These are phyloP conservation scores for Tetracladium marchalianum DNA, from an alignment of 495 filamentous ascomycete genomes.

Conservation along the genomic window DNA sequence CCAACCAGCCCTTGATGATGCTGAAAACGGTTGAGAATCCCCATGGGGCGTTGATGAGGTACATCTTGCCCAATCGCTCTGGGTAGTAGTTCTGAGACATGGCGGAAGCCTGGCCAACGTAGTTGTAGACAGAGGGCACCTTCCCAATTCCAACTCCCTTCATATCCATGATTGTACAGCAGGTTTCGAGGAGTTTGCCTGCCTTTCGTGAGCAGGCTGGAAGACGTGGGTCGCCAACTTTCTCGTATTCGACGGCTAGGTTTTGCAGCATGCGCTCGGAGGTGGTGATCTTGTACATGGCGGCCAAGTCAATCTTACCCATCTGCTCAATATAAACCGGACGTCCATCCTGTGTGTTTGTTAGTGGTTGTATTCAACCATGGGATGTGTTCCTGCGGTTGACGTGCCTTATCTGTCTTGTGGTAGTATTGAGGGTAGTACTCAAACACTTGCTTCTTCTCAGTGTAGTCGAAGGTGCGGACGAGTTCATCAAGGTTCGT, in stretches of 20 bases:
- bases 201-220: conserved; percentile 93
- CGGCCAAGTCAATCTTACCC: conserved; percentile 81
- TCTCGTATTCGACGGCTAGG: conserved; percentile 94
- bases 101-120: conserved; percentile 56
- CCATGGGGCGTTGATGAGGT: conserved; percentile 97
- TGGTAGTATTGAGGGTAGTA: conserved; percentile 99
- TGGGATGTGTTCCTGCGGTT: not conserved
- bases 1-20: conserved; percentile 82
- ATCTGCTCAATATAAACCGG: conserved; percentile 96
- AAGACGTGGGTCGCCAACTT: conserved; percentile 80
- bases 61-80: conserved; percentile 77
- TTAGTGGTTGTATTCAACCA: conserved; percentile 1
- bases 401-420: conserved; percentile 86
- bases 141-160: conserved; percentile 84
- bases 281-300: conserved; percentile 90
- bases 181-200: conserved; percentile 85
- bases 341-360: conserved; percentile 66
- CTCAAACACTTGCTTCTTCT: conserved; percentile 79
- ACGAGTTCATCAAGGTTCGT: conserved; percentile 80
- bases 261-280: conserved; percentile 91
- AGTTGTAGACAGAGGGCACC: conserved; percentile 63
- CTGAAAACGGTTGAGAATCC: conserved; percentile 76
- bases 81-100: conserved; percentile 96
- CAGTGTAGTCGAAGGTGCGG: conserved; percentile 72
- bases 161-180: conserved; percentile 93